These are phyloP conservation scores for Debaryomyces sp. DNA, from an alignment of 1,139 yeast species.

Conservation along the genomic window DNA sequence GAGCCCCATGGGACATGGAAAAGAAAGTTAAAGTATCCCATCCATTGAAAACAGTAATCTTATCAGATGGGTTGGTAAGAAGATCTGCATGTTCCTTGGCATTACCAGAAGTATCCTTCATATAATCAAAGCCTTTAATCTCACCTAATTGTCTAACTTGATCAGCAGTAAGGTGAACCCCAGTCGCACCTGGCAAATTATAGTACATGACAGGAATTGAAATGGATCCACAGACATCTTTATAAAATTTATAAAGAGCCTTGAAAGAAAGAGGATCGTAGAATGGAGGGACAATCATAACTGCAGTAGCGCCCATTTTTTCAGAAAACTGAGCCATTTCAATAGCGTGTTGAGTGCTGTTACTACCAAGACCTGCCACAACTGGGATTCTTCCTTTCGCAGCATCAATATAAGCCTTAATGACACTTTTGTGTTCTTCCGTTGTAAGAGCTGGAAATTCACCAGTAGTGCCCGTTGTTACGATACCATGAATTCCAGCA, in stretches of 20 bases:
- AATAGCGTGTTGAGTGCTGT: conserved; percentile 17
- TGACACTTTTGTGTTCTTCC: conserved; percentile 17
- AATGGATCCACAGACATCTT: conserved; percentile 18
- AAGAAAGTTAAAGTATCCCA: conserved; percentile 19
- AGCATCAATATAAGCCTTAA: conserved; percentile 19
- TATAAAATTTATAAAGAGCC: conserved; percentile 15
- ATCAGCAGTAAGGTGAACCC: conserved; percentile 17
- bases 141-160: conserved; percentile 15
- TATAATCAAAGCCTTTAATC: conserved; percentile 17
- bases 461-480: conserved; percentile 21
- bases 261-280: conserved; percentile 18
- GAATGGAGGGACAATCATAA: conserved; percentile 21
- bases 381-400: conserved; percentile 17
- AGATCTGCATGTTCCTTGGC: conserved; percentile 17
- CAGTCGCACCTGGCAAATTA: conserved; percentile 19
- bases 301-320: conserved; percentile 17
- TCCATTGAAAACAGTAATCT: conserved; percentile 16
- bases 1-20: conserved; percentile 16
- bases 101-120: conserved; percentile 20
- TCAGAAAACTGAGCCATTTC: conserved; percentile 18
- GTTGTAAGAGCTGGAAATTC: conserved; percentile 18
- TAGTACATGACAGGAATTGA: conserved; percentile 18
- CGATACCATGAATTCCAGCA: conserved; percentile 18
- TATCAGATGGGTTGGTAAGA: conserved; percentile 16
- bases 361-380: conserved; percentile 18